Evolutionary conservation across 2,329 filamentous ascomycete genomes (phyloP).

Genomic region (Sclerotinia nivalis): DNA sequence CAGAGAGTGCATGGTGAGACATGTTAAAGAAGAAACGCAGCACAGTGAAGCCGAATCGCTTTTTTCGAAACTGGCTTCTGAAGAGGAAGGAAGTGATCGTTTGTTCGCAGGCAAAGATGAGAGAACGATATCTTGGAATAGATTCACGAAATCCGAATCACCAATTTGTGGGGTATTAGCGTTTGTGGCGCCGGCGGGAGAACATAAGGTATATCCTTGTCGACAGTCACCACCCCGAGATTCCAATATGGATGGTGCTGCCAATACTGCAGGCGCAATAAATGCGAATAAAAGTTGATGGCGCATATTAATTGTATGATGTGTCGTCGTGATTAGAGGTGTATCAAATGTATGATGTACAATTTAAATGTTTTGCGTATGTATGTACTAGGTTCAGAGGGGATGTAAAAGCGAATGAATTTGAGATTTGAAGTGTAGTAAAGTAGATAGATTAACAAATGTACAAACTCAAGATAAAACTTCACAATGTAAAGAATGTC

Average conservation of each 20-base stretch:
- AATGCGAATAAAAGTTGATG: conserved; percentile 14
- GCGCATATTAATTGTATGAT: conserved; percentile 11
- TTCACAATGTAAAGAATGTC: background rate
- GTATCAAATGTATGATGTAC: conserved; percentile 14
- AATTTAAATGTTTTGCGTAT: background rate
- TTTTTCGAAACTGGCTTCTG: background rate
- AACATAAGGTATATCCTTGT: conserved; percentile 39
- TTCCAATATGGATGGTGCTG: background rate
- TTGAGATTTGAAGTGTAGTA: background rate
- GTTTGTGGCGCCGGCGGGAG: conserved; percentile 38
- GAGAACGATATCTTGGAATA: conserved; percentile 40
- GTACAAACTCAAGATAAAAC: background rate
- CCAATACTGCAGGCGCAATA: conserved; percentile 20
- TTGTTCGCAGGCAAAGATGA: conserved; percentile 38
- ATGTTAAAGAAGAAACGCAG: conserved; percentile 34
- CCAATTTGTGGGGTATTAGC: conserved; percentile 38
- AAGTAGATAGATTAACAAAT: background rate
- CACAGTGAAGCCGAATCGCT: conserved; percentile 33
- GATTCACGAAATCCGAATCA: conserved; percentile 35
- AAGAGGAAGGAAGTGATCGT: conserved; percentile 10
- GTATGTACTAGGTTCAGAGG: background rate
- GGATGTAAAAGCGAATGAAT: conserved; percentile 5
- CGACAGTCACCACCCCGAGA: conserved; percentile 28
- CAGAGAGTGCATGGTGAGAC: conserved; percentile 37
- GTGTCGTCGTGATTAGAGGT: background rate